Evolutionary conservation across 2,329 filamentous ascomycete genomes (phyloP).

Genomic region (Setomelanomma holmii): DNA sequence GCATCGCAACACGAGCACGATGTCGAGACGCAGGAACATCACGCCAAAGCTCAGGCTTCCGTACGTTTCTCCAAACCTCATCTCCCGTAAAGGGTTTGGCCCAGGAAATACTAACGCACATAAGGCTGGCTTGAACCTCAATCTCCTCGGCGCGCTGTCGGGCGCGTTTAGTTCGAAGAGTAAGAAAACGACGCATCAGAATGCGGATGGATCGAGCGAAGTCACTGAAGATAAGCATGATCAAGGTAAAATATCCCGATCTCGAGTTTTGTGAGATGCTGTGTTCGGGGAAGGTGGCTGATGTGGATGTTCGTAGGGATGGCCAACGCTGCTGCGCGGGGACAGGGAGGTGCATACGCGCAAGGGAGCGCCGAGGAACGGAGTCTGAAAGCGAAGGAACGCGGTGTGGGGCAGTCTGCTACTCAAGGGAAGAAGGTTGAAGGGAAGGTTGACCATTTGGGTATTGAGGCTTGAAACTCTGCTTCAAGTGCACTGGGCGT

Average conservation of each 20-base stretch:
- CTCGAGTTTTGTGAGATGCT: too few species aligned
- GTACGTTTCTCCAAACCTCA: constrained; percentile 17
- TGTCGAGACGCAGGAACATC: constrained; percentile 38
- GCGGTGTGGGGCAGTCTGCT: constrained; percentile 5
- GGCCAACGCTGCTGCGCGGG: constrained; percentile 28
- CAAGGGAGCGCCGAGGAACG: constrained; percentile 25
- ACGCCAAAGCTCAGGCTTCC: constrained; percentile 40
- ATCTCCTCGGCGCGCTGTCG: constrained; percentile 44
- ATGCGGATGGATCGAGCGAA: constrained; percentile 32
- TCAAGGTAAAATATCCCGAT: constrained; percentile 30
- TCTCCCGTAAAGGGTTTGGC: background rate
- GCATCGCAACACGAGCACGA: constrained; percentile 25
- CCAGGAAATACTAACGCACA: background rate
- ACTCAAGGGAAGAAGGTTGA: constrained; percentile 19
- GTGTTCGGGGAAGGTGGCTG: too few species aligned
- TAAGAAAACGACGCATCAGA: constrained; percentile 40
- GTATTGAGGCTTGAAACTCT: constrained; percentile 43
- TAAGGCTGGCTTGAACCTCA: constrained; percentile 47
- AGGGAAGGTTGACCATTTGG: constrained; percentile 43
- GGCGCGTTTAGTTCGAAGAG: constrained; percentile 39
- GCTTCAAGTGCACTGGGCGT: background rate
- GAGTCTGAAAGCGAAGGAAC: constrained; percentile 13
- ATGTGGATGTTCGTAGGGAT: constrained; percentile 11
- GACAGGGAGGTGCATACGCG: constrained; percentile 30
- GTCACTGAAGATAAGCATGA: constrained; percentile 34